phyloP scores from a whole-genome alignment of 768 basidiomycete species.

The Lentinula lateritia region DNA sequence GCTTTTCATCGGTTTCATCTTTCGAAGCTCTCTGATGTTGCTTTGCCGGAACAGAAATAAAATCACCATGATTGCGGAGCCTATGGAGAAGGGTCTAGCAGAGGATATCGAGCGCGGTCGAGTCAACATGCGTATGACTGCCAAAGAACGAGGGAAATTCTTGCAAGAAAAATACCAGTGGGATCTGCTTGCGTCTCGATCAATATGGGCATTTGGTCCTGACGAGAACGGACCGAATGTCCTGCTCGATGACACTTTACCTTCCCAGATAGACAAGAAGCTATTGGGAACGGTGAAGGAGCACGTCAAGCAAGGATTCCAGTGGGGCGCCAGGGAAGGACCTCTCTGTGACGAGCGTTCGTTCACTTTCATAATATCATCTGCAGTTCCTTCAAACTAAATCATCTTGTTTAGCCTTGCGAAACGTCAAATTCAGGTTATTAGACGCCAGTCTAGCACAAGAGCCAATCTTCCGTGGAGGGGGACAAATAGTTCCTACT shows the following conservation, averaged over 20 bases:
- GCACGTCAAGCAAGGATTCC: constrained; percentile 98
- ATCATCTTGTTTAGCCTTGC: constrained; percentile 62
- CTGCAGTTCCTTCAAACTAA: constrained; percentile 1
- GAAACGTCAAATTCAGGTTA: constrained; percentile 97
- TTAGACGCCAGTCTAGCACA: constrained; percentile 88
- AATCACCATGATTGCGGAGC: constrained; percentile 98
- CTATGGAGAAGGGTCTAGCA: constrained; percentile 90
- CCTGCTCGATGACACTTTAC: constrained; percentile 91
- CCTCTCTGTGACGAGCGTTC: constrained; percentile 97
- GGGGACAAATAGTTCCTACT: constrained; percentile 98
- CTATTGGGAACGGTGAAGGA: constrained; percentile 84
- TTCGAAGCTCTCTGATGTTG: constrained; percentile 11
- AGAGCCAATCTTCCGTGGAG: constrained; percentile 96
- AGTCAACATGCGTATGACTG: constrained; percentile 91
- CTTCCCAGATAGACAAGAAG: constrained; percentile 96
- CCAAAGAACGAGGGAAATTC: constrained; percentile 92
- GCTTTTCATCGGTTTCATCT: constrained; percentile 19
- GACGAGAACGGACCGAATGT: constrained; percentile 94
- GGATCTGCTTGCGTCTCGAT: constrained; percentile 95
- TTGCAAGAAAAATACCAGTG: constrained; percentile 98
- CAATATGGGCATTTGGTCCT: constrained; percentile 99
- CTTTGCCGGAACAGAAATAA: constrained; percentile 64
- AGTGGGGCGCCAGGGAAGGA: constrained; percentile 97
- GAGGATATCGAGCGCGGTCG: constrained; percentile 94
- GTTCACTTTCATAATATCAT: constrained; percentile 26